Base-by-base conservation (phyloP, 805 yeast genomes). In the Candida succiphila region DNA sequence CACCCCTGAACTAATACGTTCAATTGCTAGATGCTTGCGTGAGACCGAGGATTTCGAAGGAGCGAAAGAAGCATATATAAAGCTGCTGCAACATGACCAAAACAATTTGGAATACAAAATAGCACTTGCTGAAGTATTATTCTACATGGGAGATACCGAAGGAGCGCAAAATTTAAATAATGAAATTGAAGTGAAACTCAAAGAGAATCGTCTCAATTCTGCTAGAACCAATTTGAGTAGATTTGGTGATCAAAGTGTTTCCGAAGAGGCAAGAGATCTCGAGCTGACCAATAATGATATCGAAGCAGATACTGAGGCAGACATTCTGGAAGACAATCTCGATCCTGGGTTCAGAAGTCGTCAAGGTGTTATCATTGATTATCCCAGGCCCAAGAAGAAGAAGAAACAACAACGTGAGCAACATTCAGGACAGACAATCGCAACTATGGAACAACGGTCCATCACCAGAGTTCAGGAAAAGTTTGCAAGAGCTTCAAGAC, bases 81-180 rank as follows among this genome's bases (percentile, higher is more conserved):
- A 69, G 12, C 68, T 82, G 3, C 51, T 80, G 16, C 60, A 60
- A n/a, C 52, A 55, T 25, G 76, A 75, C 8, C 81, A 85, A 0
- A 65, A 65, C 8, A 77, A 85, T 44, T 57, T 82, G 22, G 95
- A 87, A 39, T 72, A 78, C 9, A 75, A 81, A 45, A 65, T 88
- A 20, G 78, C 83, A 0, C 61, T 92, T 18, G 94, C 92, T 0
- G 97, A 92, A 56, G 74, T 86, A 1, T 72, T 77, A 38, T 84
- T 78, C 42, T 75, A 76, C 46, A 52, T 77, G 12, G 80, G 76
- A 13, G 77, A 78, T 29, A 61, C 64, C 19, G 76, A 69, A 9
- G 65, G 65, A n/a, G 78, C 86, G 9, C 65, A 69, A 17, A 46
- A 53, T 17, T 53, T 81, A 17, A 58, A 79, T 34, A 60, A 60